A percentile compares a stretch with the other conserved stretches of the same genome.
Evolutionary conservation across 2,329 filamentous ascomycete genomes (phyloP).

Genomic region (Ophiostoma australiae): DNA sequence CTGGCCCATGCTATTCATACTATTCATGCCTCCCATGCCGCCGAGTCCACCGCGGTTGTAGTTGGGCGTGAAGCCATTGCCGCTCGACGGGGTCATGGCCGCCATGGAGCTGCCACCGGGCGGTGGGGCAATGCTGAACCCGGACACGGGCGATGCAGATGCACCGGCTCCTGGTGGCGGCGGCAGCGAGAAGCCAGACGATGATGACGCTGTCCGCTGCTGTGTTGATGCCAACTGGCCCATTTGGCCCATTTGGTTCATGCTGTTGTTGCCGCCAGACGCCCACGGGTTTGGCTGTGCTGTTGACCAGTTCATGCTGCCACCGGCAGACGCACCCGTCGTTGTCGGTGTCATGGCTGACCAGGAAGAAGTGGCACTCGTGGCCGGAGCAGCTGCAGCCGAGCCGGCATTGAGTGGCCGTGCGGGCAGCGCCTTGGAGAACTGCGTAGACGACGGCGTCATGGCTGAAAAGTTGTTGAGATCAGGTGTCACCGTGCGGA

Average conservation of each 20-base stretch:
- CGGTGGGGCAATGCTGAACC: slow-evolving; percentile 46
- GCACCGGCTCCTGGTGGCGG: slow-evolving; percentile 45
- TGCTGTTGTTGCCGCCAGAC: background rate
- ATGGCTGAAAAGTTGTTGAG: slow-evolving; percentile 52
- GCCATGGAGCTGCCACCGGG: slow-evolving; percentile 28
- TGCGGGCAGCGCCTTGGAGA: slow-evolving; percentile 56
- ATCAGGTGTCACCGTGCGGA: slow-evolving; percentile 58
- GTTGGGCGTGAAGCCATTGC: slow-evolving; percentile 17
- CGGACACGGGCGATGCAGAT: slow-evolving; percentile 30
- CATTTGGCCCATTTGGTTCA: slow-evolving; percentile 1
- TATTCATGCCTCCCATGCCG: slow-evolving; percentile 18
- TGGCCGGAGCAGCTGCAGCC: background rate
- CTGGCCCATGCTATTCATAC: slow-evolving; percentile 11
- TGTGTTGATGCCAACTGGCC: slow-evolving; percentile 7
- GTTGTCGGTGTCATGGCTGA: background rate
- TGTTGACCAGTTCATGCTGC: slow-evolving; percentile 47
- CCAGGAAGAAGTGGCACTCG: background rate
- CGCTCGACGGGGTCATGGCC: slow-evolving; percentile 26
- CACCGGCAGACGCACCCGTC: background rate
- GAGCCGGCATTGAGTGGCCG: slow-evolving; percentile 29
- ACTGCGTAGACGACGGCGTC: slow-evolving; percentile 57
- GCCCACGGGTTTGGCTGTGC: slow-evolving; percentile 46
- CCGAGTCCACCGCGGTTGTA: slow-evolving; percentile 20
- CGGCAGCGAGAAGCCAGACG: slow-evolving; percentile 53
- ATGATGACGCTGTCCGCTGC: slow-evolving; percentile 27